A percentile compares a stretch with the other conserved stretches of the same genome.
Evolutionary conservation across 2,329 filamentous ascomycete species (phyloP).

Genomic region (Podosphaera aphanis): DNA sequence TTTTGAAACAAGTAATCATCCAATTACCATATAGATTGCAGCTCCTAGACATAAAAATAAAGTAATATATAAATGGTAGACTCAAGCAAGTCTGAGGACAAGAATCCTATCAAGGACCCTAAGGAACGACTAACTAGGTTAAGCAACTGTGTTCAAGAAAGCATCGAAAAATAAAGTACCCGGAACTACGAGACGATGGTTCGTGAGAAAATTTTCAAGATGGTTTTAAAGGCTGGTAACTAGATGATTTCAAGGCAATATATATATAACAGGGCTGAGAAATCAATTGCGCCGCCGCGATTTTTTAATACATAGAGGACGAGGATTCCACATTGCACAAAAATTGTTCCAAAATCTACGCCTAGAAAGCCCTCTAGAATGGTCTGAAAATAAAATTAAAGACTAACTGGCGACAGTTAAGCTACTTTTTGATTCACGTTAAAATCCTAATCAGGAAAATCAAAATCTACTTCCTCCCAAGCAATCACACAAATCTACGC

Average conservation of each 20-base stretch:
- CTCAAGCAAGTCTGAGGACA: no score
- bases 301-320: not conserved
- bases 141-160: not conserved
- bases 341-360: not conserved
- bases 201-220: not conserved
- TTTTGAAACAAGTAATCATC: no score
- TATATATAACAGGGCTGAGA: not conserved
- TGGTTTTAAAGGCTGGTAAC: not conserved
- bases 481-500: no score
- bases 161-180: not conserved
- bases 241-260: not conserved
- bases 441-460: not conserved
- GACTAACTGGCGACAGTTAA: not conserved
- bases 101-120: no score
- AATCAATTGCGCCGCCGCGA: not conserved
- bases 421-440: not conserved
- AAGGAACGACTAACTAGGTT: not conserved
- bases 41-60: no score
- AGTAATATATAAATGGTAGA: no score
- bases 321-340: not conserved
- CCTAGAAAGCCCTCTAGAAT: not conserved
- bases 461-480: not conserved
- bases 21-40: no score
- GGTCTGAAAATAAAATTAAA: not conserved
- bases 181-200: not conserved